Conservation (phyloP, 257 asterid species). For the Coffea canephora region DNA sequence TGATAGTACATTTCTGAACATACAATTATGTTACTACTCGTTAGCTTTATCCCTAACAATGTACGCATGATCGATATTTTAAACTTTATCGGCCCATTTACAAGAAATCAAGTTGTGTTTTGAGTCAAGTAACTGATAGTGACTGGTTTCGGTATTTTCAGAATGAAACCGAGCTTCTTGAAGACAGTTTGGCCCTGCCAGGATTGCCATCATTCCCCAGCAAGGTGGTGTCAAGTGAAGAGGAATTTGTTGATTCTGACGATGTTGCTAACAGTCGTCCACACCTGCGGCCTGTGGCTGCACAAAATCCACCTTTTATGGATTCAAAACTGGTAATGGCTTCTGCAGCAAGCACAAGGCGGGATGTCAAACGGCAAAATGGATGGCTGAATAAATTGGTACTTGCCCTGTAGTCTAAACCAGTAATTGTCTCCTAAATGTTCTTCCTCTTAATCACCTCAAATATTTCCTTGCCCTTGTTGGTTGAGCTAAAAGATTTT, state of each 20-base stretch:
- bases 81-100: neutral
- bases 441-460: neutral
- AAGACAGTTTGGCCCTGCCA: constrained; percentile 77
- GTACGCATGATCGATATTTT: neutral
- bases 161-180: constrained; percentile 92
- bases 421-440: neutral
- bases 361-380: constrained; percentile 57
- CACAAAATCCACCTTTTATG: constrained; percentile 46
- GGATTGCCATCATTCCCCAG: constrained; percentile 82
- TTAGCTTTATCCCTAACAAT: neutral
- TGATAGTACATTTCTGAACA: neutral
- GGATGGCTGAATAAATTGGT: constrained; percentile 90
- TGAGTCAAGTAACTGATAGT: constrained; percentile 5
- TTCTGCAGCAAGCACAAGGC: constrained; percentile 52
- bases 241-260: constrained; percentile 87
- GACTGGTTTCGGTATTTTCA: constrained; percentile 35
- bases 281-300: constrained; percentile 35
- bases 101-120: neutral
- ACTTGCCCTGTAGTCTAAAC: neutral
- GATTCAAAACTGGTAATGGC: constrained; percentile 57
- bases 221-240: constrained; percentile 90
- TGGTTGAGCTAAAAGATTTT: constrained; percentile 3
- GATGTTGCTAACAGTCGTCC: constrained; percentile 69
- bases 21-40: neutral
- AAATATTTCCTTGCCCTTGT: neutral